Evolutionary conservation across 805 yeast species (phyloP), one percentile per base, ranked within the genome.

Genomic region (Pichia insulana): DNA sequence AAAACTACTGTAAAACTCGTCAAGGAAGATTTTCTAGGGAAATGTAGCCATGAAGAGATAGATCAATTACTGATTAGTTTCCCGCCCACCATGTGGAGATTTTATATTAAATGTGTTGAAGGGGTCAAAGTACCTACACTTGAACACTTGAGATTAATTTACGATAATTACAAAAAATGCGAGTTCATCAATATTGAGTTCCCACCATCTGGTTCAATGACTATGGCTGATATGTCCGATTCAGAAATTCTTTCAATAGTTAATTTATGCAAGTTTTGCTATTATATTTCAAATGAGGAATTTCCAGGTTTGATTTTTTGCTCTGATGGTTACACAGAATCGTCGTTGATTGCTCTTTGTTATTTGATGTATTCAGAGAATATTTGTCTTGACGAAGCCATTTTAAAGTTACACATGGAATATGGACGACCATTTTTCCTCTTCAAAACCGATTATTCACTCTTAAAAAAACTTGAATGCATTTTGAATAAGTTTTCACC

Each of bases 271-370:
- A 84, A 83, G 57, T 62, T 83, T 32, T 63, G 88, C 15, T 78
- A 78, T 46, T 61, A 68, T 31, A 64, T 59, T 28, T 63, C 69
- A 37, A 9, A 52, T 43, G 18, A 56, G 50, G 35, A 50, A 3
- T 60, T 67, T 39, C 70, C 76, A 3, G 64, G 78, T 0, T 67
- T 89, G 46, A 65, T 89, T 9, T 81, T 78, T 56, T 87, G 96
- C 55, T 74, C 84, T 2, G 96, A 90, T 62, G 97, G 97, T 0
- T 90, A 89, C 60, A 86, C 96, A 0, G 96, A 88, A 56, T 82
- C 89, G 40, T 78, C 95, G 5, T 68, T 90, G n/a, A 61, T 89
- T 32, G 74, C 77, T 0, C 64, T 86, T 30, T 74, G 88, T 43
- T 89, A 74, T 52, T 50, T 83, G 44, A 82, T 90, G 44, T 90